These are phyloP conservation scores for Clarireedia paspali DNA, from an alignment of 2,329 filamentous ascomycete species.

Conservation along the genomic window DNA sequence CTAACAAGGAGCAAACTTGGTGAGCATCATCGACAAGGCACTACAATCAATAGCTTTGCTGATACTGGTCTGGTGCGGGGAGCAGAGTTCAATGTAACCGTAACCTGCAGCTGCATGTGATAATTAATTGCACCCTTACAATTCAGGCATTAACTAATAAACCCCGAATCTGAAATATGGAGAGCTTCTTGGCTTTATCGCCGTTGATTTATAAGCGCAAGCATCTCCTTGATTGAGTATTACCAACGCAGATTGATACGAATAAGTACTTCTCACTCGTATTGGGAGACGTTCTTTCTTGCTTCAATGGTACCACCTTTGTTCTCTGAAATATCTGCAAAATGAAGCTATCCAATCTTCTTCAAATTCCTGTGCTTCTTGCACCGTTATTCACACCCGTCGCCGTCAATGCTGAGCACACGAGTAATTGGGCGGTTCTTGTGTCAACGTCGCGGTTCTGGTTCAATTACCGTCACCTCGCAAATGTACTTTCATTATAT, in stretches of 20 bases:
- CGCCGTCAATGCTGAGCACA: conserved; percentile 60
- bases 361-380: conserved; percentile 37
- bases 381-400: conserved; percentile 38
- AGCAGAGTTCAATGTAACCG: background rate
- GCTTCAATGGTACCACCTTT: too few species aligned
- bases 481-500: conserved; percentile 95
- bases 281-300: too few species aligned
- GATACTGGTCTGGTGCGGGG: background rate
- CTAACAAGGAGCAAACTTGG: too few species aligned
- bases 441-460: conserved; percentile 97
- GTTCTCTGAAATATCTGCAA: conserved; percentile 2
- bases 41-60: background rate
- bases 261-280: too few species aligned
- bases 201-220: background rate
- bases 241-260: too few species aligned
- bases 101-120: background rate
- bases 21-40: too few species aligned
- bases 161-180: too few species aligned
- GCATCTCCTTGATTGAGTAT: too few species aligned
- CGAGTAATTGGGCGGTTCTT: conserved; percentile 98
- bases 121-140: background rate
- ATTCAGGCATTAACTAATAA: background rate
- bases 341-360: conserved; percentile 44
- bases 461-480: conserved; percentile 99
- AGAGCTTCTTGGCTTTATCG: too few species aligned